Conservation (phyloP, 768 basidiomycete species). For the Hirschioporus abietinus region DNA sequence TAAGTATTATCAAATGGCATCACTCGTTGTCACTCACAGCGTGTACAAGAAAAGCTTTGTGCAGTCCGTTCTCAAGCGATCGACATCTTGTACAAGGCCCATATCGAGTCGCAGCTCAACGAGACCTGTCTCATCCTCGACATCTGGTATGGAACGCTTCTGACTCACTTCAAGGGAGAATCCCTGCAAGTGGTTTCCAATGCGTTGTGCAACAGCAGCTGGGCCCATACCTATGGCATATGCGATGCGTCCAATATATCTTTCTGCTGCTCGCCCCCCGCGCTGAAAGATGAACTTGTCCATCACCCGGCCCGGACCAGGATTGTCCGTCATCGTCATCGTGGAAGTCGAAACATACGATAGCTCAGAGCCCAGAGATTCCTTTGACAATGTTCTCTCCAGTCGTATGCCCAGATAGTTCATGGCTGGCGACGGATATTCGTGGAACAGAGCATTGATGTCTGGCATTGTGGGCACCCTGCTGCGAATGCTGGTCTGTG, state of each 20-base stretch:
- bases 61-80: neutral
- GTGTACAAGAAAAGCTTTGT: neutral
- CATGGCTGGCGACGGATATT: neutral
- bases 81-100: neutral
- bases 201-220: neutral
- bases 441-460: neutral
- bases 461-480: neutral
- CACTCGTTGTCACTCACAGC: neutral
- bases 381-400: neutral
- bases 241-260: neutral
- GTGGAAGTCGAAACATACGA: neutral
- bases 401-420: neutral
- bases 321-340: neutral
- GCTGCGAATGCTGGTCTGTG: neutral
- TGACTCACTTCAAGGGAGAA: neutral
- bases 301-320: neutral
- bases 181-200: neutral
- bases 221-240: neutral
- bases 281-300: neutral
- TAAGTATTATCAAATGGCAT: no score
- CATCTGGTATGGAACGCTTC: neutral
- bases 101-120: neutral
- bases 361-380: neutral
- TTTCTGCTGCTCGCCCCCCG: neutral
- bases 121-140: neutral